Percentiles rank a stretch among this genome's conserved stretches.
These are phyloP conservation scores for Solanum bulbocastanum DNA, from an alignment of 257 asterid genomes.

Conservation along the genomic window DNA sequence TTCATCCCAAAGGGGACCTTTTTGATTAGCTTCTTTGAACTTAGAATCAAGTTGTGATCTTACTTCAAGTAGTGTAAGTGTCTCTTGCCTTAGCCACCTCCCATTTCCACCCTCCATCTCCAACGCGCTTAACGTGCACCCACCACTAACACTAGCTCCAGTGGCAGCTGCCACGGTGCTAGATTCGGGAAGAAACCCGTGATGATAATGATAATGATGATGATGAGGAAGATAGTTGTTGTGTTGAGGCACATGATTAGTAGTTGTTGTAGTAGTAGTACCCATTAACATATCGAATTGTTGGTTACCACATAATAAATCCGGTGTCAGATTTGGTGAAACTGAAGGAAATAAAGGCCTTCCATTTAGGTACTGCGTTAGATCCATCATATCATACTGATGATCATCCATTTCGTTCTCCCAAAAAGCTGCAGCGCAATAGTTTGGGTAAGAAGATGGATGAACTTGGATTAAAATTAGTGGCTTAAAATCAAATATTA, in stretches of 20 bases:
- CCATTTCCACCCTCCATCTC: conserved; percentile 52
- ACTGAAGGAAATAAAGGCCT: conserved; percentile 43
- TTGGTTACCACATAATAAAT: conserved; percentile 29
- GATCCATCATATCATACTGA: conserved; percentile 66
- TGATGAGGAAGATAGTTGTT: not conserved
- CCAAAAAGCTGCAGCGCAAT: not conserved
- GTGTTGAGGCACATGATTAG: not conserved
- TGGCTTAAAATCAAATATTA: not conserved
- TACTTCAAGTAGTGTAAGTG: conserved; percentile 95
- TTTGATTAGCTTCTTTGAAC: conserved; percentile 94
- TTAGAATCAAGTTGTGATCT: conserved; percentile 80
- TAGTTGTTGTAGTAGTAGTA: not conserved
- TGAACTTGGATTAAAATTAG: not conserved
- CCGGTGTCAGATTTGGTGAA: conserved; percentile 37
- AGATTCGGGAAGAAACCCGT: conserved; percentile 40
- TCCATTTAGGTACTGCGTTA: conserved; percentile 43
- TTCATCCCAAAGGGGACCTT: conserved; percentile 96
- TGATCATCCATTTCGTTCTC: conserved; percentile 51
- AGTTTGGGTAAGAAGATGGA: too few species aligned
- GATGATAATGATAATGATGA: conserved; percentile 7
- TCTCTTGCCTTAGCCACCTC: conserved; percentile 98
- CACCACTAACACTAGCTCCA: conserved; percentile 2
- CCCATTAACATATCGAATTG: conserved; percentile 46
- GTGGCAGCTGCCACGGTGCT: not conserved
- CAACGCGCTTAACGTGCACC: conserved; percentile 20